Base-by-base conservation (phyloP, 306 rosid genomes). In the Quercus robur region DNA sequence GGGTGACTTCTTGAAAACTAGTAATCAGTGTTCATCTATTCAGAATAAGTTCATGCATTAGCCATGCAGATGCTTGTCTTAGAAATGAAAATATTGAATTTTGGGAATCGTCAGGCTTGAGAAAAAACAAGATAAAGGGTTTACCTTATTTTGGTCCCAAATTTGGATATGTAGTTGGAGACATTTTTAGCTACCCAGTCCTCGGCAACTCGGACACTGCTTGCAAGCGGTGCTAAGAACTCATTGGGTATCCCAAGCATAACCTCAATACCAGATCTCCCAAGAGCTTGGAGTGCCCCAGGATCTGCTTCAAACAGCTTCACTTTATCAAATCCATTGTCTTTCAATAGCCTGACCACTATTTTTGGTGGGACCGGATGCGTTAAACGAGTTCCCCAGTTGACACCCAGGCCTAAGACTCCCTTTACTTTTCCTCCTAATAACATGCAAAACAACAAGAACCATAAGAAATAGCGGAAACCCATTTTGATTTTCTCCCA, bases 161-260 rank as follows among this genome's bases (percentile, higher is more conserved):
- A 55, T 70, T 88, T 91, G 68, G 98, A 94, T 68, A 95, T 28
- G 73, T 82, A 89, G 46, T 77, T 13, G 31, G 99, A 95, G 3
- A 95, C 91, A 78, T 95, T 95, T 78, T 84, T 90, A 28, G 83
- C 35, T 4, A 95, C 99, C 99, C 99, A 95, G 1, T 84, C 73
- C 81, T 85, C 89, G 11, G 99, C 98, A 57, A 81, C 85, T 33
- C 85, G 69, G 5, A 95, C 97, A 56, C 84, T 84, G 71, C 78
- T 51, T 44, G 98, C 97, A 62, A 95, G 86, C 1, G 93, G 57
- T 0, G 86, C 96, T 38, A 95, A 81, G 79, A 91, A 86, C 33
- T 95, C 96, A 75, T 95, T 95, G 2, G 99, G 98, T 30, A 95
- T 88, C 4, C 98, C 99, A 67, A 95, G 82, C 99, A 93, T 93